Percentiles rank a stretch among this genome's conserved stretches.
Evolutionary conservation across 148 eudicot species (phyloP).

Genomic region (Camellia lanceoleosa): DNA sequence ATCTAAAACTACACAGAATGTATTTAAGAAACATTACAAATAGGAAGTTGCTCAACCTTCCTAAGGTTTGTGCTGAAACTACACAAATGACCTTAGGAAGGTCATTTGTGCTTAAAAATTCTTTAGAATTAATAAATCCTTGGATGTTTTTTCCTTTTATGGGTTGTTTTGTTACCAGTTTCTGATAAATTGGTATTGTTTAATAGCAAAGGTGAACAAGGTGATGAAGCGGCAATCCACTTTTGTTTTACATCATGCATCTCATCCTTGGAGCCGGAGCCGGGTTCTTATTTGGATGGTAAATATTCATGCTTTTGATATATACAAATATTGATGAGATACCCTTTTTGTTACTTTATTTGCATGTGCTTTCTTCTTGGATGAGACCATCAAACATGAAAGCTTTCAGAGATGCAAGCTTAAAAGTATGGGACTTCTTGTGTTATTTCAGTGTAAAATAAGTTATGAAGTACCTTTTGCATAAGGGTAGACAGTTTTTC

Average conservation of each 20-base stretch:
- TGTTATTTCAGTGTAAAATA: neutral
- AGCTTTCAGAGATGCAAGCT: neutral
- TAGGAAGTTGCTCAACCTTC: neutral
- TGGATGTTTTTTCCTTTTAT: neutral
- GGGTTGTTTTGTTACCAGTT: neutral
- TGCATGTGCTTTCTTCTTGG: neutral
- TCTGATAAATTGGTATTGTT: conserved; percentile 12
- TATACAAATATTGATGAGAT: neutral
- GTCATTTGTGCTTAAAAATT: neutral
- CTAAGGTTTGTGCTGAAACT: neutral
- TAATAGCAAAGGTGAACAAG: conserved; percentile 58
- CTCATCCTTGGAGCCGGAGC: conserved; percentile 97
- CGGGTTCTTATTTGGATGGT: conserved; percentile 96
- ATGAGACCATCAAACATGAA: neutral
- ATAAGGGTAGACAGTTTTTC: neutral
- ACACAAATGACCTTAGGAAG: no score
- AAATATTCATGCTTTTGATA: conserved; percentile 5
- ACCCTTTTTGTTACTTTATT: neutral
- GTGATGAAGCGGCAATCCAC: conserved; percentile 92
- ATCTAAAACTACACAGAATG: neutral
- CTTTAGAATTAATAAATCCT: neutral
- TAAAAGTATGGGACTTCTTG: neutral
- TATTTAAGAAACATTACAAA: neutral
- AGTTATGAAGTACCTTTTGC: neutral
- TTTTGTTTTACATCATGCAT: conserved; percentile 87